These are phyloP conservation scores for Monosporascus sp. DNA, from an alignment of 2,329 filamentous ascomycete species.

Conservation along the genomic window DNA sequence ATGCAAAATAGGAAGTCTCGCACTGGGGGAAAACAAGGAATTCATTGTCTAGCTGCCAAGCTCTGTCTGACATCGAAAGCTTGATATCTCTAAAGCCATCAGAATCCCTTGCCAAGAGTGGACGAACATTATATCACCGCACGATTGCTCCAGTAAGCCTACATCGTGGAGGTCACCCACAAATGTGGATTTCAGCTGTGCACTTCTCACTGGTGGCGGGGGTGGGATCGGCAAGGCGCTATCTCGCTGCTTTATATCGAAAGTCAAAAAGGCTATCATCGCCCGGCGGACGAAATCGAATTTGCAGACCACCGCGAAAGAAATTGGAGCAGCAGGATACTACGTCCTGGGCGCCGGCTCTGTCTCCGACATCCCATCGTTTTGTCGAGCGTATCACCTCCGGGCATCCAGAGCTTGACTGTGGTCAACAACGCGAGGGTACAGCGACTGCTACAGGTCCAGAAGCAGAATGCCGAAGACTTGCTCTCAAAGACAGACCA, in stretches of 20 bases:
- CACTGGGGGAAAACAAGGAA: no score
- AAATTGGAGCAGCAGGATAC: slow-evolving; percentile 43
- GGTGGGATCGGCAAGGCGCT: slow-evolving; percentile 48
- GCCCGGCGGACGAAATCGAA: slow-evolving; percentile 50
- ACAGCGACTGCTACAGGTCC: slow-evolving; percentile 45
- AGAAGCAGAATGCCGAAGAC: slow-evolving; percentile 30
- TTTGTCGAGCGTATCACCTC: slow-evolving; percentile 40
- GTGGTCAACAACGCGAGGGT: slow-evolving; percentile 58
- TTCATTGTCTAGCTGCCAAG: no score
- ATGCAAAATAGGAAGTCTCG: no score
- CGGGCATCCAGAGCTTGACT: slow-evolving; percentile 51
- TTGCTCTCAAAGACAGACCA: slow-evolving; percentile 48
- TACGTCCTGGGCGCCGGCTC: slow-evolving; percentile 48
- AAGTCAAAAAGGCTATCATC: slow-evolving; percentile 46
- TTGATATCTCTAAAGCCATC: no score
- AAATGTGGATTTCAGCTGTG: slow-evolving; percentile 35
- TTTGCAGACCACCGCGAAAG: slow-evolving; percentile 35
- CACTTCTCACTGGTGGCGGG: slow-evolving; percentile 44
- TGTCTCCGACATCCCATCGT: slow-evolving; percentile 35
- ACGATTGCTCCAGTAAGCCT: no score
- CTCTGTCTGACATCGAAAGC: no score
- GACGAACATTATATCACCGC: no score
- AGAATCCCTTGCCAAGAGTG: no score
- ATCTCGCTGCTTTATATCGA: slow-evolving; percentile 38
- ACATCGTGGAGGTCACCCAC: no score